These are phyloP conservation scores for Iris macrosiphon DNA, from an alignment of 106 monocot genomes.

Conservation along the genomic window DNA sequence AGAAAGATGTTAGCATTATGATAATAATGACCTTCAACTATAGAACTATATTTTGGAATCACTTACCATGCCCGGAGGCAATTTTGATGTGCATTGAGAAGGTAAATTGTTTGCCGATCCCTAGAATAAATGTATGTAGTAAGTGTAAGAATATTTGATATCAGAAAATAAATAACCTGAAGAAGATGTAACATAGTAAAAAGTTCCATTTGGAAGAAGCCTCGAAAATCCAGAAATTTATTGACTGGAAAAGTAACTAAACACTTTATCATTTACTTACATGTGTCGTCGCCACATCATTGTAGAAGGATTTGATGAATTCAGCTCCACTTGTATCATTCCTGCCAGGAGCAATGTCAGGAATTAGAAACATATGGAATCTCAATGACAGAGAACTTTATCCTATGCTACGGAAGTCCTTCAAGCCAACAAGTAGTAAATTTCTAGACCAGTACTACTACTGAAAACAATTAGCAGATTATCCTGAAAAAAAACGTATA, in stretches of 20 bases:
- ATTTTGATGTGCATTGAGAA: slow-evolving; percentile 53
- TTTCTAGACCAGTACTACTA: no score
- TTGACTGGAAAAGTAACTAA: no score
- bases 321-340: slow-evolving; percentile 40
- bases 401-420: no score
- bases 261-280: no score
- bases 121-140: slow-evolving; percentile 18
- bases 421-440: no score
- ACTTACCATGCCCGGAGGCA: slow-evolving; percentile 52
- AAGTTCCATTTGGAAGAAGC: no score
- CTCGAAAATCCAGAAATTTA: no score
- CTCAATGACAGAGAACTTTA: not conserved
- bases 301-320: slow-evolving; percentile 27
- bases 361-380: not conserved
- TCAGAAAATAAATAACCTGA: no score
- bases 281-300: slow-evolving; percentile 51
- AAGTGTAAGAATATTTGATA: not conserved
- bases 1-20: not conserved
- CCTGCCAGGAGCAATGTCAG: slow-evolving; percentile 19
- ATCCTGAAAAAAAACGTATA: no score
- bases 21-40: not conserved
- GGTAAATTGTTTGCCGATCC: slow-evolving; percentile 82
- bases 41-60: not conserved
- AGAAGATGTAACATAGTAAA: no score
- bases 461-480: no score